These are phyloP conservation scores for Zangia roseola DNA, from an alignment of 768 basidiomycete genomes.

Conservation along the genomic window DNA sequence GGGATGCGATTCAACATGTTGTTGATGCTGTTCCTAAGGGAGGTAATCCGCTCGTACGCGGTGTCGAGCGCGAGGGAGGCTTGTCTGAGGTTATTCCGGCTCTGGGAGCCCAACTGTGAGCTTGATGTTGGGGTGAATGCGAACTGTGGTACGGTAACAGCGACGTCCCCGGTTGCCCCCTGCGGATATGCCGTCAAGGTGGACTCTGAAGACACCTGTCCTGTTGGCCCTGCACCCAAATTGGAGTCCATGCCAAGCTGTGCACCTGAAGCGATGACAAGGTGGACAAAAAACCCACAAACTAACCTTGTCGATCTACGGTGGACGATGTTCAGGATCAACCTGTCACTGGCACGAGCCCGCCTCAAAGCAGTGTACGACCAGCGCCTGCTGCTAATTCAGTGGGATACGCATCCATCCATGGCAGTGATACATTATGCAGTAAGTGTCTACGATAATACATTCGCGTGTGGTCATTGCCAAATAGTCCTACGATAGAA, in stretches of 20 bases:
- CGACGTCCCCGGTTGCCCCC: slow-evolving; percentile 9
- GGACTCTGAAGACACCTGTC: slow-evolving; percentile 11
- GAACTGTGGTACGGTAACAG: slow-evolving; percentile 4
- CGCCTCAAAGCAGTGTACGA: no score
- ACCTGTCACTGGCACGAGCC: no score
- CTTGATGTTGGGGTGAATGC: slow-evolving; percentile 12
- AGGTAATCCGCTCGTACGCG: slow-evolving; percentile 53
- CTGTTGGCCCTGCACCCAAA: slow-evolving; percentile 8
- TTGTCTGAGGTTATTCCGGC: slow-evolving; percentile 42
- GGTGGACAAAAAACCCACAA: not conserved
- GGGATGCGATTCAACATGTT: slow-evolving; percentile 41
- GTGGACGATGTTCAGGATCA: no score
- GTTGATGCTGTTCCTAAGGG: slow-evolving; percentile 51
- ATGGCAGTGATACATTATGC: slow-evolving; percentile 9
- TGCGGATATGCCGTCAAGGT: slow-evolving; percentile 14
- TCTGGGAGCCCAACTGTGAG: slow-evolving; percentile 18
- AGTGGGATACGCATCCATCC: not conserved
- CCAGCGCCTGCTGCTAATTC: no score
- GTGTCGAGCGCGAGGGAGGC: slow-evolving; percentile 55
- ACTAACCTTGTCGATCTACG: not conserved
- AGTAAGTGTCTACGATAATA: slow-evolving; percentile 10
- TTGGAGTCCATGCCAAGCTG: slow-evolving; percentile 22
- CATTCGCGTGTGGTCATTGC: slow-evolving; percentile 6
- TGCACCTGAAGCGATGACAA: not conserved
- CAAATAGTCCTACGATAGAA: slow-evolving; percentile 7